Percentiles rank a stretch among this genome's conserved stretches.
Evolutionary conservation across 768 basidiomycete species (phyloP).

Genomic region (Lactarius hatsudake): DNA sequence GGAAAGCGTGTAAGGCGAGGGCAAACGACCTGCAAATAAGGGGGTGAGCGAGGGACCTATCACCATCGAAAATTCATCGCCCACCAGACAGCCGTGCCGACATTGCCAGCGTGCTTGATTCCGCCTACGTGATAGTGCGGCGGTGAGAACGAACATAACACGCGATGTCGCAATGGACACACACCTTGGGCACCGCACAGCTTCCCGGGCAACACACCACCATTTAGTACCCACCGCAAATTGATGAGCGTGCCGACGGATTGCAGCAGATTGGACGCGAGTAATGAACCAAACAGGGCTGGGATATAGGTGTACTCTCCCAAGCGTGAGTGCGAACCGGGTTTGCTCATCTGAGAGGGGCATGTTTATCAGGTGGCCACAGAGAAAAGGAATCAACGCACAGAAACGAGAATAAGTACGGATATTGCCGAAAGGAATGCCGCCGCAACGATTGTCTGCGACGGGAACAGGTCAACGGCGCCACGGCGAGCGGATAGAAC

Average conservation of each 20-base stretch:
- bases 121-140: conserved; percentile 30
- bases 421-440: conserved; percentile 33
- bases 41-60: conserved; percentile 30
- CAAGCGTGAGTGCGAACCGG: conserved; percentile 25
- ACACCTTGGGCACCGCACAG: conserved; percentile 34
- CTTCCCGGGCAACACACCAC: conserved; percentile 29
- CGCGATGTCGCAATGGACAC: background rate
- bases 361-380: background rate
- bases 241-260: conserved; percentile 36
- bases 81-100: conserved; percentile 44
- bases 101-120: conserved; percentile 43
- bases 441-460: conserved; percentile 31
- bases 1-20: conserved; percentile 36
- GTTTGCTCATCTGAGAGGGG: conserved; percentile 23
- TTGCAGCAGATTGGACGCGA: conserved; percentile 36
- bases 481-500: background rate
- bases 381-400: conserved; percentile 9
- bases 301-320: conserved; percentile 31
- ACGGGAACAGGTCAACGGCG: background rate
- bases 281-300: conserved; percentile 34
- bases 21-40: conserved; percentile 34
- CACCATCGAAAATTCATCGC: conserved; percentile 5
- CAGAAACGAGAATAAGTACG: conserved; percentile 29
- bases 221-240: conserved; percentile 32
- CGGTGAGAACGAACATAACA: background rate